phyloP scores from a whole-genome alignment of 2,329 filamentous ascomycete species.

The Didymellaceae sp. region DNA sequence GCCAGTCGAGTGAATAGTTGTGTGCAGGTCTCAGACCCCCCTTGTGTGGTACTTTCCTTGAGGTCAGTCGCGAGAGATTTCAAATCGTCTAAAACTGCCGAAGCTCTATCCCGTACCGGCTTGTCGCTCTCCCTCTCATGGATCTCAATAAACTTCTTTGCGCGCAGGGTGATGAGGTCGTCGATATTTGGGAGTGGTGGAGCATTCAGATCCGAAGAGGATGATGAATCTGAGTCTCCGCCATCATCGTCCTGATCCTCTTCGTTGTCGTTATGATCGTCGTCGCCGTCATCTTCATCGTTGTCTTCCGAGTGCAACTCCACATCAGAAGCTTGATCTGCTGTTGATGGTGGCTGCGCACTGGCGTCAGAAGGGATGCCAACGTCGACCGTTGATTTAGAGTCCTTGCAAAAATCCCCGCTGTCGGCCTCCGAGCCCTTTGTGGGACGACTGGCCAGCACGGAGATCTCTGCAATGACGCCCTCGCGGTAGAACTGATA shows the following conservation, averaged over 20 bases:
- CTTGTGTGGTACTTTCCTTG: conserved; percentile 68
- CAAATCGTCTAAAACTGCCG: conserved; percentile 74
- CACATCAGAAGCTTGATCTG: conserved; percentile 56
- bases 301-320: conserved; percentile 61
- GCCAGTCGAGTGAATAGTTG: conserved; percentile 78
- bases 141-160: conserved; percentile 81
- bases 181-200: conserved; percentile 61
- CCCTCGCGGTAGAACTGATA: conserved; percentile 98
- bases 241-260: conserved; percentile 65
- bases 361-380: conserved; percentile 35
- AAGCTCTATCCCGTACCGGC: conserved; percentile 78
- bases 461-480: conserved; percentile 88
- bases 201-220: conserved; percentile 47
- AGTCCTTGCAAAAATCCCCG: conserved; percentile 39
- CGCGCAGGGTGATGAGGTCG: conserved; percentile 75
- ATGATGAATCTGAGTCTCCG: conserved; percentile 70
- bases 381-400: conserved; percentile 33
- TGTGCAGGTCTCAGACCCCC: conserved; percentile 58
- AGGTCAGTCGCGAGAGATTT: conserved; percentile 75
- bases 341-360: conserved; percentile 56
- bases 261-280: conserved; percentile 56
- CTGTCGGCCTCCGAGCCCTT: conserved; percentile 39
- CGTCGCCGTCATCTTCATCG: conserved; percentile 59
- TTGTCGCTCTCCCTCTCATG: conserved; percentile 81
- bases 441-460: conserved; percentile 66